Conservation (phyloP, 768 basidiomycete genomes). For the Trametes villosa region DNA sequence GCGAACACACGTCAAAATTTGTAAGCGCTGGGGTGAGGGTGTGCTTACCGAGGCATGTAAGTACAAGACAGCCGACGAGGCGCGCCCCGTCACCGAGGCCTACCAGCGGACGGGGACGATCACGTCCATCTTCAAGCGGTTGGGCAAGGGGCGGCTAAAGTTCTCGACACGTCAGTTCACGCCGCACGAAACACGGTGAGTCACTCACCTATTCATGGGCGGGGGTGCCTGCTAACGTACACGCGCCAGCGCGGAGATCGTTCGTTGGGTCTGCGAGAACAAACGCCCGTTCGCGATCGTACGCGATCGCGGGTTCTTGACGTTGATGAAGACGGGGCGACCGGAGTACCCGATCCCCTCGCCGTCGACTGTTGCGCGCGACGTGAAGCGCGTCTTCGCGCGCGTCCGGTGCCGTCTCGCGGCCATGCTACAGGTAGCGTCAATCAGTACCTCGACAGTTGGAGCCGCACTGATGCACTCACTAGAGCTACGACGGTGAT, state of each 20-base stretch:
- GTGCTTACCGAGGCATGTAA: no score
- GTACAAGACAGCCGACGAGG: no score
- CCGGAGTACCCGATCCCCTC: constrained; percentile 40
- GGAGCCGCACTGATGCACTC: not conserved
- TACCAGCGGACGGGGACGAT: no score
- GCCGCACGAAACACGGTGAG: no score
- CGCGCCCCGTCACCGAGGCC: no score
- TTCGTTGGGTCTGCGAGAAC: constrained; percentile 41
- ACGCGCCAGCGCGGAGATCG: constrained; percentile 37
- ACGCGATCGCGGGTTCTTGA: constrained; percentile 37
- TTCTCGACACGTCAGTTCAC: no score
- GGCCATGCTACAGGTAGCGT: constrained; percentile 6
- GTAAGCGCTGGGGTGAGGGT: no score
- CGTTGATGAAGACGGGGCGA: constrained; percentile 36
- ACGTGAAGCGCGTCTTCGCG: constrained; percentile 36
- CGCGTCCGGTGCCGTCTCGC: constrained; percentile 25
- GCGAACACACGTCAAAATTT: no score
- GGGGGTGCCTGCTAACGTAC: no score
- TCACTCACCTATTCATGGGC: no score
- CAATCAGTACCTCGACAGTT: not conserved
- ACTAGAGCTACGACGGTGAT: constrained; percentile 26
- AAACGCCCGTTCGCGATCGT: constrained; percentile 40
- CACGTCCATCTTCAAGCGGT: no score
- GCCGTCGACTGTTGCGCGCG: constrained; percentile 33
- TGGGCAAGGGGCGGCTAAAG: no score